A percentile compares a stretch with the other conserved stretches of the same genome.
Evolutionary conservation across 345 rosid genomes (phyloP).

Genomic region (Orychophragmus violaceus): DNA sequence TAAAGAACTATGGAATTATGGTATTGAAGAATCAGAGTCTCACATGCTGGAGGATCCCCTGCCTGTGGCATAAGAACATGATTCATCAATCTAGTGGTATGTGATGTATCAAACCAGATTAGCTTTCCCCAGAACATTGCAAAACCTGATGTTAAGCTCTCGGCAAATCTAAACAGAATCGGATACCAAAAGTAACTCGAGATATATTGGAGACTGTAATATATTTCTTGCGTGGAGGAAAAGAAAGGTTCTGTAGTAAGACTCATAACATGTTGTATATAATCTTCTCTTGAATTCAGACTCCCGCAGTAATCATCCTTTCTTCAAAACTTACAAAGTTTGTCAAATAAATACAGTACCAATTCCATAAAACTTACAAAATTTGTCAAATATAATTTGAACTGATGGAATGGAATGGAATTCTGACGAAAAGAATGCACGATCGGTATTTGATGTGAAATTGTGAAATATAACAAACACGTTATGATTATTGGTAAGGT

Average conservation of each 20-base stretch:
- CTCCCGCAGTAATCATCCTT: conserved; percentile 1
- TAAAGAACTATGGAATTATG: conserved; percentile 53
- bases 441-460: not conserved
- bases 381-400: not conserved
- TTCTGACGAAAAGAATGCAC: not conserved
- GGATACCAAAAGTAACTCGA: not conserved
- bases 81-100: conserved; percentile 13
- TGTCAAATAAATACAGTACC: too few relatives aligned
- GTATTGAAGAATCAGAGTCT: conserved; percentile 33
- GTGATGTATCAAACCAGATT: not conserved
- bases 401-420: not conserved
- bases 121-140: not conserved
- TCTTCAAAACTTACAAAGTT: not conserved
- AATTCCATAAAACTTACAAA: not conserved
- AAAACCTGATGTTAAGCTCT: conserved; percentile 14
- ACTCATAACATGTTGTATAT: conserved; percentile 17
- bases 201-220: not conserved
- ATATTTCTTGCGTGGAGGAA: too few relatives aligned
- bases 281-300: conserved; percentile 5
- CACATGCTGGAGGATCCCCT: not conserved
- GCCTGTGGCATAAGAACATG: conserved; percentile 14
- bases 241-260: not conserved
- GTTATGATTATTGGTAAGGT: conserved; percentile 7
- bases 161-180: not conserved
- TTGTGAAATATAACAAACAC: conserved; percentile 9